phyloP scores from a whole-genome alignment of 352 stramenopile species.

The Pythium rishiriense region DNA sequence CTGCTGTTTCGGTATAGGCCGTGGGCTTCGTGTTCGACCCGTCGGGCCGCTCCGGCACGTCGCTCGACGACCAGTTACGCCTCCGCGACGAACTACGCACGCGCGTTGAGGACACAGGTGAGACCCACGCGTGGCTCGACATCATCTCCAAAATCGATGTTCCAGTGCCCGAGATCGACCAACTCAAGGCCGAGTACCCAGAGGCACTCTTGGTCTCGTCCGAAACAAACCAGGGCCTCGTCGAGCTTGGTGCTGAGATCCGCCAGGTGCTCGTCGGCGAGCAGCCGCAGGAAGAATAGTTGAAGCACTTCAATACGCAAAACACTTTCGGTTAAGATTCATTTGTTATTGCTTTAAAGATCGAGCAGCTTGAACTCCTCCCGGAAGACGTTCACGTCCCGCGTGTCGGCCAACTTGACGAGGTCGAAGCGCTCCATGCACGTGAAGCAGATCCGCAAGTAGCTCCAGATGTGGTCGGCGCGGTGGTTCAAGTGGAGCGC shows the following conservation, averaged over 20 bases:
- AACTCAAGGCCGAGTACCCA: slow-evolving; percentile 40
- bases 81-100: slow-evolving; percentile 73
- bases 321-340: no score
- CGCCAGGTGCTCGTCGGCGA: slow-evolving; percentile 44
- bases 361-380: slow-evolving; percentile 86
- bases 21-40: slow-evolving; percentile 88
- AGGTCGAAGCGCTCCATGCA: slow-evolving; percentile 97
- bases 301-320: no score
- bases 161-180: slow-evolving; percentile 38
- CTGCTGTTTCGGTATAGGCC: slow-evolving; percentile 43
- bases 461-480: slow-evolving; percentile 98
- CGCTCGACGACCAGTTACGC: slow-evolving; percentile 57
- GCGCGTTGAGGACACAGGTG: slow-evolving; percentile 33
- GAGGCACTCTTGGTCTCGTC: slow-evolving; percentile 48
- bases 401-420: slow-evolving; percentile 89
- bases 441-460: slow-evolving; percentile 97
- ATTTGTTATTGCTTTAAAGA: slow-evolving; percentile 39
- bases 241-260: slow-evolving; percentile 56
- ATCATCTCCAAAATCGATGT: slow-evolving; percentile 88
- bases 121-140: slow-evolving; percentile 69
- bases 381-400: slow-evolving; percentile 77
- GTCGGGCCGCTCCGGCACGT: slow-evolving; percentile 63
- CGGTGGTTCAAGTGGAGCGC: slow-evolving; percentile 94
- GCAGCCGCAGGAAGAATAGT: not conserved
- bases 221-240: slow-evolving; percentile 76